Percentiles rank a stretch among this genome's conserved stretches.
These are phyloP conservation scores for Oleoguttula mirabilis DNA, from an alignment of 495 filamentous ascomycete species.

Conservation along the genomic window DNA sequence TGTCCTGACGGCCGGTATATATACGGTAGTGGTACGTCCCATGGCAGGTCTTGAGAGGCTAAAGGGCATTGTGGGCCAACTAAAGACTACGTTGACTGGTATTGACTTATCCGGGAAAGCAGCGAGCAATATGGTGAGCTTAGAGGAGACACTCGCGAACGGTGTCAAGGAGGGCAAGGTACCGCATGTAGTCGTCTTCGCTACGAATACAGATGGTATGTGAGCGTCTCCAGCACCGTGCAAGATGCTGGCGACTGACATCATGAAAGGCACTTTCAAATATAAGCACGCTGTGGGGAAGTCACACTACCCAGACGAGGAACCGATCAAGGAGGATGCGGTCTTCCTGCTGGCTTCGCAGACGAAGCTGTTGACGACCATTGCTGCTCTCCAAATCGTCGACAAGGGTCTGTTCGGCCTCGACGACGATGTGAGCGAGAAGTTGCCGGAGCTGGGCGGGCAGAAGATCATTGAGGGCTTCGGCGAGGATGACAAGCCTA, in stretches of 20 bases:
- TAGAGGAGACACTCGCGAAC: constrained; percentile 9
- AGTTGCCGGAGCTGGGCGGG: constrained; percentile 24
- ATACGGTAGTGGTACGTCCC: too few species aligned
- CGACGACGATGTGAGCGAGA: constrained; percentile 23
- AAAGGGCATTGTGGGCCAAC: too few species aligned
- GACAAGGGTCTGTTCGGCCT: constrained; percentile 25
- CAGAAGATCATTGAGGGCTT: constrained; percentile 21
- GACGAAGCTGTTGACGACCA: constrained; percentile 27
- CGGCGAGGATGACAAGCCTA: constrained; percentile 15
- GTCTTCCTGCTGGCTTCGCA: constrained; percentile 23
- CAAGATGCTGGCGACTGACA: background rate
- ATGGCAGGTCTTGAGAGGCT: too few species aligned
- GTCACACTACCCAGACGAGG: constrained; percentile 8
- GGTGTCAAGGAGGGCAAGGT: constrained; percentile 16
- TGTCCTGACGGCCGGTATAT: too few species aligned
- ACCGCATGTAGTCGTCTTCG: constrained; percentile 12
- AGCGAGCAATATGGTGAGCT: constrained; percentile 2
- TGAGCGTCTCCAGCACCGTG: background rate
- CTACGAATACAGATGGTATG: constrained; percentile 14
- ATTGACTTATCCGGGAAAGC: too few species aligned
- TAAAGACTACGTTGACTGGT: too few species aligned
- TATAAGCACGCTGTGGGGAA: constrained; percentile 20
- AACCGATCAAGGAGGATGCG: constrained; percentile 19
- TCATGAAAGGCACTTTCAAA: constrained; percentile 18
- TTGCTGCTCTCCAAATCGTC: constrained; percentile 26